Evolutionary conservation across 768 basidiomycete species (phyloP).

Genomic region (Tricholoma flavovirens): DNA sequence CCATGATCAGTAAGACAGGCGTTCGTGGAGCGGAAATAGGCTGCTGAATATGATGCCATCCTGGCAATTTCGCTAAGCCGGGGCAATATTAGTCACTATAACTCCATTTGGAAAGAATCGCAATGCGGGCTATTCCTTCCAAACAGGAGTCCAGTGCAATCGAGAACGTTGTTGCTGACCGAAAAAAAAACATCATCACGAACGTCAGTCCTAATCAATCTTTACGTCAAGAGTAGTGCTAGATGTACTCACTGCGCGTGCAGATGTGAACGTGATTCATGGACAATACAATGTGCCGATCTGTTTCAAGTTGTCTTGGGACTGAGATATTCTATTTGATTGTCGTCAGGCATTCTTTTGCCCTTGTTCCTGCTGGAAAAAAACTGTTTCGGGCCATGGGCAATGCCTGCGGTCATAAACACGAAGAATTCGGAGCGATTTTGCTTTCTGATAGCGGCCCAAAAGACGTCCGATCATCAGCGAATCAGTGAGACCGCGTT

Average conservation of each 20-base stretch:
- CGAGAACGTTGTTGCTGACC: slow-evolving; percentile 6
- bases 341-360: not conserved
- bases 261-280: slow-evolving; percentile 57
- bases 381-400: slow-evolving; percentile 2
- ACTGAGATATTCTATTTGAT: not conserved
- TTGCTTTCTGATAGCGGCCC: slow-evolving; percentile 16
- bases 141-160: not conserved
- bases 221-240: not conserved
- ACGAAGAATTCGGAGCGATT: slow-evolving; percentile 25
- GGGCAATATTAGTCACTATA: too few relatives aligned
- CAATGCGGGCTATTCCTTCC: too few relatives aligned
- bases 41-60: too few relatives aligned
- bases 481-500: too few relatives aligned
- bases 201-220: slow-evolving; percentile 38
- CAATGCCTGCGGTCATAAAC: slow-evolving; percentile 56
- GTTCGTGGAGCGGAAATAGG: too few relatives aligned
- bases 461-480: not conserved
- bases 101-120: too few relatives aligned
- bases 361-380: not conserved
- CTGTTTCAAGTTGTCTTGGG: not conserved
- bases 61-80: too few relatives aligned
- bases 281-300: slow-evolving; percentile 35
- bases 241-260: slow-evolving; percentile 15
- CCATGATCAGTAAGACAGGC: too few relatives aligned
- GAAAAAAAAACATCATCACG: slow-evolving; percentile 53